Conservation (phyloP, 2,329 filamentous ascomycete genomes). For the Lithohypha guttulata region DNA sequence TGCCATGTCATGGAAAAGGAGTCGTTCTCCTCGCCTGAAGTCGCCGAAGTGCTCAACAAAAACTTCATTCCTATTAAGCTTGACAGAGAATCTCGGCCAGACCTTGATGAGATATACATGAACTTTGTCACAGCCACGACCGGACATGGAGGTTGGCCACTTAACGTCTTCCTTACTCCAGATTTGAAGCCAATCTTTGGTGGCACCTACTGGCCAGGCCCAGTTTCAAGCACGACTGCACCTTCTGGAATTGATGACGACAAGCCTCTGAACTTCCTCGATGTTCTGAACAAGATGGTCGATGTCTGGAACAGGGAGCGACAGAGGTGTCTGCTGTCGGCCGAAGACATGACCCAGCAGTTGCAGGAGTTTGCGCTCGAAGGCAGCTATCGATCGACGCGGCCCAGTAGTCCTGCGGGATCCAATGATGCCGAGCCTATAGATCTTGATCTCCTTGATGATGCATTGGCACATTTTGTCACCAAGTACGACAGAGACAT, state of each 20-base stretch:
- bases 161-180: slow-evolving; percentile 94
- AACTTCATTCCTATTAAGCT: slow-evolving; percentile 86
- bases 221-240: slow-evolving; percentile 43
- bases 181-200: slow-evolving; percentile 90
- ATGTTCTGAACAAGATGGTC: slow-evolving; percentile 68
- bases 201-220: slow-evolving; percentile 89
- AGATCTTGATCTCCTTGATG: slow-evolving; percentile 83
- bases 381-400: slow-evolving; percentile 48
- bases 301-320: slow-evolving; percentile 74
- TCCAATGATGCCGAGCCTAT: slow-evolving; percentile 53
- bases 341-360: slow-evolving; percentile 69
- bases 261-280: slow-evolving; percentile 66
- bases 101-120: slow-evolving; percentile 95
- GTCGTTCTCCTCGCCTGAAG: slow-evolving; percentile 72
- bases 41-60: slow-evolving; percentile 72
- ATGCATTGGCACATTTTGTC: slow-evolving; percentile 72
- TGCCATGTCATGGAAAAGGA: slow-evolving; percentile 88
- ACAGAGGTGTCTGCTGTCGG: slow-evolving; percentile 69
- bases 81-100: slow-evolving; percentile 85
- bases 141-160: slow-evolving; percentile 80
- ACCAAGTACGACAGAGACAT: slow-evolving; percentile 67
- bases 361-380: slow-evolving; percentile 81
- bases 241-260: slow-evolving; percentile 30
- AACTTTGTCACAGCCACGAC: slow-evolving; percentile 94
- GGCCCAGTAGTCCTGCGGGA: slow-evolving; percentile 24